Evolutionary conservation across 2,329 filamentous ascomycete genomes (phyloP), one percentile per base, ranked within the genome.

Genomic region (Trichoderma polysporum): DNA sequence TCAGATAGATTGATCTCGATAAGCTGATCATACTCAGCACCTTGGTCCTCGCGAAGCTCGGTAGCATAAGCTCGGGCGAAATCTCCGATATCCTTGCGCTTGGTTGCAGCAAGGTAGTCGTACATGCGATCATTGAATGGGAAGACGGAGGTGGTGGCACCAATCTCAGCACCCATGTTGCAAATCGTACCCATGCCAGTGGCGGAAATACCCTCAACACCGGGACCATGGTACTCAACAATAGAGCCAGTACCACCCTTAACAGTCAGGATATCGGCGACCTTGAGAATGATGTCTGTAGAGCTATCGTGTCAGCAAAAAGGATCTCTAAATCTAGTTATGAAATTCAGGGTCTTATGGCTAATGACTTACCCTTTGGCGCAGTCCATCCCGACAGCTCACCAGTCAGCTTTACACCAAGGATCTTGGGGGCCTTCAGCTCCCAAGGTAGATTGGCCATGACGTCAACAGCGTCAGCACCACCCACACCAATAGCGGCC

Each of bases 361-460:
- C 17, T 12, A 17, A 53, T 41, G 62, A 82, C 85, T 73, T 83
- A 93, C 91, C 92, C 86, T 99, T 98, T 66, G 95, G 92, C 66
- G 94, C 80, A 72, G 93, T 91, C 95, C 95, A 99, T 81, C 94
- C 94, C 75, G 86, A 91, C 76, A 99, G 77, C 80, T 92, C 75
- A 73, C 95, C 95, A 73, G 94, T 97, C 68, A 99, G 90, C 83
- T 92, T 96, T 66, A 99, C 91, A 88, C 95, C 95, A 77, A 98
- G 97, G 70, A 97, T 85, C 84, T 97, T 97, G 70, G 95, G 95
- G 69, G 95, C 94, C 88, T 98, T 98, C 75, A 99, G 84, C 81
- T 99, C 95, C 95, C 95, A 98, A 69, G 94, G 94, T 72, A 97
- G 88, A 82, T 93, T 91, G 76, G 94, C 93, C 93, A 99, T 97